Evolutionary conservation across 139 green algal genomes (phyloP), one percentile per base, ranked within the genome.

Genomic region (Diplosphaera chodatii): DNA sequence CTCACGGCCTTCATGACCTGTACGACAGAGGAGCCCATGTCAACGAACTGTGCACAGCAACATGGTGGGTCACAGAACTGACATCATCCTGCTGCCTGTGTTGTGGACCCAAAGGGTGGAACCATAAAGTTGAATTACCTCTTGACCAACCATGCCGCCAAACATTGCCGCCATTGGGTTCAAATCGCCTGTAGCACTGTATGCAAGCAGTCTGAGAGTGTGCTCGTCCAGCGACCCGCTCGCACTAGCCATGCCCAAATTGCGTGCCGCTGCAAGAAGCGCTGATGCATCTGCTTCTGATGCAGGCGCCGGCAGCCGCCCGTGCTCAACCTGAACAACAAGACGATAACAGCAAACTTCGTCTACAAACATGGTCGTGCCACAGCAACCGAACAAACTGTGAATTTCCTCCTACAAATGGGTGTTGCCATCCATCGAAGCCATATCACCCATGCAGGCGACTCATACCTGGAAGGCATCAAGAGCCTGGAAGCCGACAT

Each of bases 91-190:
- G n/a, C n/a, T n/a, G n/a, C n/a, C n/a, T n/a, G n/a, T n/a, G n/a
- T n/a, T n/a, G n/a, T n/a, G n/a, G n/a, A n/a, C n/a, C n/a, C n/a
- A n/a, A n/a, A n/a, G n/a, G n/a, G n/a, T n/a, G n/a, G n/a, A n/a
- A n/a, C n/a, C n/a, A n/a, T n/a, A n/a, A n/a, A n/a, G n/a, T n/a
- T 30, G 16, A 34, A 69, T 20, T 40, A 96, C 89, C 83, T 99
- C 94, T 86, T 98, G 95, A 3, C 94, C 94, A 40, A 98, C 91
- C 33, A 98, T 82, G 56, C 94, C 95, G 63, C 95, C 95, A 77
- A 99, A 92, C 82, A 97, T 92, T 28, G 95, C 95, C 5, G 91
- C 86, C 92, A 99, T 98, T 63, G 95, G 93, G 74, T 80, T 92
- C 29, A 97, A 73, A 74, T 94, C 80, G 1, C 78, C 89, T 32